A percentile compares a stretch with the other conserved stretches of the same genome.
These are phyloP conservation scores for Austroboletus festivus DNA, from an alignment of 768 basidiomycete genomes.

Conservation along the genomic window DNA sequence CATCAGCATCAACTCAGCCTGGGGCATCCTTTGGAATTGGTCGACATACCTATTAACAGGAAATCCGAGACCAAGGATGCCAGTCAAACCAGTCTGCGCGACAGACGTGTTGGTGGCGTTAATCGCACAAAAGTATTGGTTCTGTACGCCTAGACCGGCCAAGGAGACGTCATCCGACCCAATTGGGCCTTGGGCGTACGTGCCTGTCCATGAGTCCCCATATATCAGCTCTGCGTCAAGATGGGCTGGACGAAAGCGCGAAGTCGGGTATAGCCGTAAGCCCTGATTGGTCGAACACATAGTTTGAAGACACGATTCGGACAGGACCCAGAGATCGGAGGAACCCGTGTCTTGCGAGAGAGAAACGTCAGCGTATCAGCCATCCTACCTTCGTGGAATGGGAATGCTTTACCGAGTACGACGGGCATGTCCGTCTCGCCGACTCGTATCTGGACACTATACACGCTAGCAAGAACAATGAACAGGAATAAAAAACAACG, in stretches of 20 bases:
- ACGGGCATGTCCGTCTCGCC: constrained; percentile 52
- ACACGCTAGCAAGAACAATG: constrained; percentile 47
- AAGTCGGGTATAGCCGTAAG: constrained; percentile 46
- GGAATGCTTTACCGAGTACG: constrained; percentile 48
- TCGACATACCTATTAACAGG: constrained; percentile 59
- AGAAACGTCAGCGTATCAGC: not conserved
- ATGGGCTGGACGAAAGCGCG: constrained; percentile 44
- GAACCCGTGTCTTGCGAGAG: constrained; percentile 65
- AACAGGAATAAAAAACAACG: not conserved
- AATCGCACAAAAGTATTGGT: constrained; percentile 65
- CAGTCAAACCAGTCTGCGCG: constrained; percentile 51
- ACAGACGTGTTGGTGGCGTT: constrained; percentile 67
- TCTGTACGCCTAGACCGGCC: constrained; percentile 45
- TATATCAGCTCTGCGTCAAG: constrained; percentile 53
- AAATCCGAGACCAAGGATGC: constrained; percentile 76
- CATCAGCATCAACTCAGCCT: too few species aligned
- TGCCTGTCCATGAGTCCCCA: constrained; percentile 71
- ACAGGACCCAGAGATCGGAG: constrained; percentile 73
- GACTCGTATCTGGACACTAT: constrained; percentile 57
- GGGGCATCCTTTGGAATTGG: not conserved
- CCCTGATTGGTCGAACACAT: constrained; percentile 37
- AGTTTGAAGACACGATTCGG: constrained; percentile 48
- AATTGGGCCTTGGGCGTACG: constrained; percentile 61
- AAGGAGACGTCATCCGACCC: constrained; percentile 57
- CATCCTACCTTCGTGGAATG: too few species aligned